A percentile compares a stretch with the other conserved stretches of the same genome.
phyloP scores from a whole-genome alignment of 345 rosid species.

The Balakata baccata region DNA sequence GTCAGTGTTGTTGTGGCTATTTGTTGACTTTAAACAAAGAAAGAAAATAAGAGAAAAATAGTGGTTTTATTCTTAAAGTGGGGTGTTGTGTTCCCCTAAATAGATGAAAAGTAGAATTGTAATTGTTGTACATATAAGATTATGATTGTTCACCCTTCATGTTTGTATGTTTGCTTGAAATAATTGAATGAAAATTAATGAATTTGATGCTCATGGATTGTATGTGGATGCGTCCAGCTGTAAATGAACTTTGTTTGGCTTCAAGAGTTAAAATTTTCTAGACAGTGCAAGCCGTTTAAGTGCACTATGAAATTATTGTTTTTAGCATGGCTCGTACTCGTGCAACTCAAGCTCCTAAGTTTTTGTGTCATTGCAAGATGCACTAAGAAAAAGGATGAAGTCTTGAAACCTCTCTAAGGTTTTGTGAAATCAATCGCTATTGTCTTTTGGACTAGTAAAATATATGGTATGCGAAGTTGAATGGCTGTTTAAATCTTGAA shows the following conservation, averaged over 20 bases:
- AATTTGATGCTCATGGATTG: constrained; percentile 11
- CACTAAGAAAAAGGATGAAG: too few species aligned
- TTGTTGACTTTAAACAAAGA: constrained; percentile 19
- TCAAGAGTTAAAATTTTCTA: not conserved
- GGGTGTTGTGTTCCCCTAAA: constrained; percentile 5
- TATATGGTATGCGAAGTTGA: not conserved
- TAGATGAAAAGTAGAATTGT: constrained; percentile 12
- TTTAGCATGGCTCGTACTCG: not conserved
- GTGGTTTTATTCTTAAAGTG: not conserved
- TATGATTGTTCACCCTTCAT: not conserved
- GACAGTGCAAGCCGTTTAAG: not conserved
- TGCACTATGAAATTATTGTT: not conserved
- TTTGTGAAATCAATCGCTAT: not conserved
- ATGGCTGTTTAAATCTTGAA: constrained; percentile 3
- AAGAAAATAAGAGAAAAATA: constrained; percentile 9
- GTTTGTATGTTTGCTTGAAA: constrained; percentile 10
- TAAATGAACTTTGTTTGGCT: not conserved
- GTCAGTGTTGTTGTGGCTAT: constrained; percentile 51
- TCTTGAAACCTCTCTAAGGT: not conserved
- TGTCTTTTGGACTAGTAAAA: not conserved
- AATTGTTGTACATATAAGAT: constrained; percentile 18
- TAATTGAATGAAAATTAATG: constrained; percentile 23
- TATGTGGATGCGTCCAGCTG: not conserved
- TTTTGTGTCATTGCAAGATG: not conserved
- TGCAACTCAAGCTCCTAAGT: not conserved